Conservation (phyloP, 306 rosid genomes). For the Malus orientalis region DNA sequence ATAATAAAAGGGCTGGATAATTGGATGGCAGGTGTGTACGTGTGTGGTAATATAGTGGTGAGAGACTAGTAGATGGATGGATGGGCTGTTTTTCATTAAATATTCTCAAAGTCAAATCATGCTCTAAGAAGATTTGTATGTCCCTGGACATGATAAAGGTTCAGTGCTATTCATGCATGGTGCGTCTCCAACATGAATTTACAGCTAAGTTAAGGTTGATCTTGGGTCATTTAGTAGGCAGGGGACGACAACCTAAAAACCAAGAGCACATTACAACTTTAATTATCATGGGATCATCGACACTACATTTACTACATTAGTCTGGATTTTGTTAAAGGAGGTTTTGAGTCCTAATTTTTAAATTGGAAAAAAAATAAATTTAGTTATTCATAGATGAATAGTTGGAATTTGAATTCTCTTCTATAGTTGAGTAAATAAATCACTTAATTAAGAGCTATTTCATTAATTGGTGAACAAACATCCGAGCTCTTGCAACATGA, state of each 20-base stretch:
- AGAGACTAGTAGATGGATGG: neutral
- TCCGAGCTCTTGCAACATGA: neutral
- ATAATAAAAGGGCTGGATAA: neutral
- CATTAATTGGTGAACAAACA: neutral
- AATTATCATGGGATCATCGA: neutral
- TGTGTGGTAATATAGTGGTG: neutral
- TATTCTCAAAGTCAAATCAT: slow-evolving; percentile 2
- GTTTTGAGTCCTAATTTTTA: neutral
- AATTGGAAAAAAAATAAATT: no score
- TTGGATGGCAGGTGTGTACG: neutral
- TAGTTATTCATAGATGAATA: neutral
- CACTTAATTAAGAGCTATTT: neutral
- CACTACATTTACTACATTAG: no score
- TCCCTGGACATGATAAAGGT: neutral
- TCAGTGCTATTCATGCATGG: neutral
- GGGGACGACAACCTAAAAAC: neutral
- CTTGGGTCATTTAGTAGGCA: neutral
- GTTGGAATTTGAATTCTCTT: neutral
- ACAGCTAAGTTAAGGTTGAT: neutral
- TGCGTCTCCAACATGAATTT: neutral
- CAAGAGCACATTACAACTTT: neutral
- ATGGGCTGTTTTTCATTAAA: neutral
- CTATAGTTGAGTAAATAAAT: no score
- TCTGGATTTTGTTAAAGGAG: neutral
- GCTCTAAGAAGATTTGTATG: neutral